phyloP scores from a whole-genome alignment of 345 rosid species.

The Toxicodendron radicans region DNA sequence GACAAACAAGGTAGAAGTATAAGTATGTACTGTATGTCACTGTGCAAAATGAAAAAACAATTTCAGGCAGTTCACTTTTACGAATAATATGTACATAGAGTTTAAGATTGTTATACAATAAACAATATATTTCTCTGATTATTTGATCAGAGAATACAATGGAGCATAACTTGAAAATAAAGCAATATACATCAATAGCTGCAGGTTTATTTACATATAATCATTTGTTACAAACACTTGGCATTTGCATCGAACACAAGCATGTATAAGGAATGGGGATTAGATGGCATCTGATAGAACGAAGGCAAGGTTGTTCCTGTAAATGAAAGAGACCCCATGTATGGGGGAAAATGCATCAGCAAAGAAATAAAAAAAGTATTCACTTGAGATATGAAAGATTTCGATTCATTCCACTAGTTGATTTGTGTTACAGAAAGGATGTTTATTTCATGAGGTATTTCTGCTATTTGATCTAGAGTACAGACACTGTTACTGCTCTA shows the following conservation, averaged over 20 bases:
- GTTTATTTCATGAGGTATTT: neutral
- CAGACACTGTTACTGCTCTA: neutral
- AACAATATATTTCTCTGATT: neutral
- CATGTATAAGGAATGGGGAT: neutral
- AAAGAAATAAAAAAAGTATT: neutral
- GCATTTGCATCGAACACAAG: slow-evolving; percentile 1
- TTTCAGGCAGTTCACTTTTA: neutral
- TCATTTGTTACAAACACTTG: slow-evolving; percentile 10
- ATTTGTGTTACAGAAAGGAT: neutral
- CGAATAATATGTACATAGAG: neutral
- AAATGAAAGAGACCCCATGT: slow-evolving; percentile 9
- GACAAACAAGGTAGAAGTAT: too few species aligned
- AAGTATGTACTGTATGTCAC: too few species aligned
- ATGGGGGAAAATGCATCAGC: slow-evolving; percentile 22
- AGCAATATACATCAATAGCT: neutral
- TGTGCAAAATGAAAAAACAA: too few species aligned
- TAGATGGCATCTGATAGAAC: slow-evolving; percentile 13
- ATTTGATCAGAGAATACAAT: slow-evolving; percentile 6
- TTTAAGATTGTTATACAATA: neutral
- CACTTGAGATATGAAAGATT: neutral
- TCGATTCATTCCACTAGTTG: slow-evolving; percentile 7
- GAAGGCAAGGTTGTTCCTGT: slow-evolving; percentile 30
- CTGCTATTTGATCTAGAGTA: neutral
- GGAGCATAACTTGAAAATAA: slow-evolving; percentile 6
- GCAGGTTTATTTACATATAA: slow-evolving; percentile 6